Evolutionary conservation across 306 rosid species (phyloP).

Genomic region (Vigna unguiculata): DNA sequence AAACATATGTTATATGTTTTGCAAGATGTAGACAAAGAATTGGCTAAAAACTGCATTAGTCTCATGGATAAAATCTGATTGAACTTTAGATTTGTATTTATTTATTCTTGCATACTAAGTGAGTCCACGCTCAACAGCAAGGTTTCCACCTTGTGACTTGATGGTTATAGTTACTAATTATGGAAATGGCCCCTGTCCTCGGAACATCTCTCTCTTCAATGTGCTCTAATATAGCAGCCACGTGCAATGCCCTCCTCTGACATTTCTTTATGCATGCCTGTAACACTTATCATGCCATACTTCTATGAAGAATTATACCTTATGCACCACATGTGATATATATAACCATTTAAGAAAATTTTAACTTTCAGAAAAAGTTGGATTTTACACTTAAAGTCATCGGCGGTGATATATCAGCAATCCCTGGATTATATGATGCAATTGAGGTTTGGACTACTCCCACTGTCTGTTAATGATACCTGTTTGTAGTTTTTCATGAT

Average conservation of each 20-base stretch:
- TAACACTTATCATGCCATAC: conserved; percentile 24
- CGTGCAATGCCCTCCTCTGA: conserved; percentile 7
- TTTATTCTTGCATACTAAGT: conserved; percentile 11
- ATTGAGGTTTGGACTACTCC: conserved; percentile 76
- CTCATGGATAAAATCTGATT: conserved; percentile 23
- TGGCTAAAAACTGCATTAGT: conserved; percentile 9
- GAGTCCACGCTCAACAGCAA: neutral
- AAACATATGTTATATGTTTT: conserved; percentile 26
- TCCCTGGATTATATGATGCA: conserved; percentile 80
- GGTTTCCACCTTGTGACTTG: conserved; percentile 6
- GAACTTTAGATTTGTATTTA: conserved; percentile 20
- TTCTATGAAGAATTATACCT: neutral
- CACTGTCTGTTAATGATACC: conserved; percentile 27
- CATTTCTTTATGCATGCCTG: conserved; percentile 37
- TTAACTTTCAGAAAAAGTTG: conserved; percentile 78
- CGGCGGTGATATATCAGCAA: conserved; percentile 89
- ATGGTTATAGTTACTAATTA: neutral
- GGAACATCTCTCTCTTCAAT: conserved; percentile 3
- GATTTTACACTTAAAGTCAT: conserved; percentile 88
- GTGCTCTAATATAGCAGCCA: conserved; percentile 7
- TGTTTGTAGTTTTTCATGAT: conserved; percentile 30
- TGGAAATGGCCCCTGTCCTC: conserved; percentile 8
- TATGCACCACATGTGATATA: conserved; percentile 8
- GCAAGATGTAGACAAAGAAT: conserved; percentile 2
- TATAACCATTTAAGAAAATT: conserved; percentile 40